Conservation (phyloP, 768 basidiomycete genomes). For the Paxillus rubicundulus region DNA sequence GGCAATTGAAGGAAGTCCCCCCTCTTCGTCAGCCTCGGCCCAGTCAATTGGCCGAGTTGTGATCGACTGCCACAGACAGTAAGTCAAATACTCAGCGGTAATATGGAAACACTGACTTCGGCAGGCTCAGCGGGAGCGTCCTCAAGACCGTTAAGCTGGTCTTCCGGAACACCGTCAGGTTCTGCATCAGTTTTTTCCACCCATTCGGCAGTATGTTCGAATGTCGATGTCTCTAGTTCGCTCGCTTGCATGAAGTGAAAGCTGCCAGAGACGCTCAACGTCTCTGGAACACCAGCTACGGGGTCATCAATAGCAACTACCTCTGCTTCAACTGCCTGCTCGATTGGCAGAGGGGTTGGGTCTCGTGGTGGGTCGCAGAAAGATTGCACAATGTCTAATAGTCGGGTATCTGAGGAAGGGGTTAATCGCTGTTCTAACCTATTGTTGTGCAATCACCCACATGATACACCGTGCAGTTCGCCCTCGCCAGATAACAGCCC, state of each 20-base stretch:
- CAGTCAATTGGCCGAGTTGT: slow-evolving; percentile 60
- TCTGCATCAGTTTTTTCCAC: slow-evolving; percentile 47
- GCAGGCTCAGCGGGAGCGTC: slow-evolving; percentile 13
- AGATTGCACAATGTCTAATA: slow-evolving; percentile 54
- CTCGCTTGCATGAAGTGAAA: slow-evolving; percentile 84
- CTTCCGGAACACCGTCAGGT: slow-evolving; percentile 12
- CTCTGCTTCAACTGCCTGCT: slow-evolving; percentile 31
- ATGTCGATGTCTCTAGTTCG: slow-evolving; percentile 59
- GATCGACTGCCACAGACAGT: slow-evolving; percentile 12
- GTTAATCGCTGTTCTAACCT: slow-evolving; percentile 6
- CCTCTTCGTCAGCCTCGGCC: slow-evolving; percentile 76
- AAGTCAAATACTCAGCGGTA: not conserved
- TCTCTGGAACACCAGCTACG: slow-evolving; percentile 42
- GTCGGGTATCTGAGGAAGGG: slow-evolving; percentile 50
- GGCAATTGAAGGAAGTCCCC: slow-evolving; percentile 73
- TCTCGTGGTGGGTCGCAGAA: slow-evolving; percentile 49
- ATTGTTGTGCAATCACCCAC: slow-evolving; percentile 40
- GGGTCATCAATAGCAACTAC: slow-evolving; percentile 23
- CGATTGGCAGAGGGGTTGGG: slow-evolving; percentile 32
- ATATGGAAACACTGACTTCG: slow-evolving; percentile 31
- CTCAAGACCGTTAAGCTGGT: slow-evolving; percentile 13
- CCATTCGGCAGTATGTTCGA: slow-evolving; percentile 56
- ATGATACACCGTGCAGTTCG: slow-evolving; percentile 58
- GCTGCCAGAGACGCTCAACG: slow-evolving; percentile 45
- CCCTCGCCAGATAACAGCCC: slow-evolving; percentile 59